Conservation (phyloP, 2,329 filamentous ascomycete species). For the Aureobasidium mangrovei region DNA sequence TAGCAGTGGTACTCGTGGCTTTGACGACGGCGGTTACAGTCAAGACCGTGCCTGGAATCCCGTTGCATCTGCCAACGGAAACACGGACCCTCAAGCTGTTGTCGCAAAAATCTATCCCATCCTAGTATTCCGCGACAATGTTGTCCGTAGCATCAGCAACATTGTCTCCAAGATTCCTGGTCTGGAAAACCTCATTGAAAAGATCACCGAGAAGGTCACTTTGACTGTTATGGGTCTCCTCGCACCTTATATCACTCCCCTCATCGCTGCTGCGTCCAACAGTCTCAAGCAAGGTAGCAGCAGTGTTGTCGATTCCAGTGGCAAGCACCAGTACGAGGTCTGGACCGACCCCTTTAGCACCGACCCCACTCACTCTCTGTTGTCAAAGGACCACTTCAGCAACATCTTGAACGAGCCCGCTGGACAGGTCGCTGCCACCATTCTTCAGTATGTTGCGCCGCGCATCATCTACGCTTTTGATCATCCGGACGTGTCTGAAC, state of each 20-base stretch:
- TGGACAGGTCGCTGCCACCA: slow-evolving; percentile 41
- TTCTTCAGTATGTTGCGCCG: slow-evolving; percentile 80
- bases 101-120: slow-evolving; percentile 76
- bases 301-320: slow-evolving; percentile 49
- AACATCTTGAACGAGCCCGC: slow-evolving; percentile 43
- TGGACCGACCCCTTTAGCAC: slow-evolving; percentile 40
- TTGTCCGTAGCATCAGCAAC: slow-evolving; percentile 76
- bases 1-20: slow-evolving; percentile 24
- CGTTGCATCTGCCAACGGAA: slow-evolving; percentile 22
- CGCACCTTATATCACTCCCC: slow-evolving; percentile 82
- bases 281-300: slow-evolving; percentile 79
- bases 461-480: slow-evolving; percentile 91
- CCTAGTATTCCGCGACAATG: slow-evolving; percentile 84
- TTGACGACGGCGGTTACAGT: slow-evolving; percentile 27
- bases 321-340: slow-evolving; percentile 42
- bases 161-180: slow-evolving; percentile 89
- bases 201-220: slow-evolving; percentile 86
- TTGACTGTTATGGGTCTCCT: slow-evolving; percentile 85
- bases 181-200: slow-evolving; percentile 80
- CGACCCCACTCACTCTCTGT: slow-evolving; percentile 44
- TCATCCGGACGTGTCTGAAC: slow-evolving; percentile 69
- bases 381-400: slow-evolving; percentile 45
- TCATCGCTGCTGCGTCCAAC: slow-evolving; percentile 80
- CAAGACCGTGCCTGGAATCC: slow-evolving; percentile 26
- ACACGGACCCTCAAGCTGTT: slow-evolving; percentile 52